These are phyloP conservation scores for Marasmius fiardii DNA, from an alignment of 1,284 basidiomycete species.

Conservation along the genomic window DNA sequence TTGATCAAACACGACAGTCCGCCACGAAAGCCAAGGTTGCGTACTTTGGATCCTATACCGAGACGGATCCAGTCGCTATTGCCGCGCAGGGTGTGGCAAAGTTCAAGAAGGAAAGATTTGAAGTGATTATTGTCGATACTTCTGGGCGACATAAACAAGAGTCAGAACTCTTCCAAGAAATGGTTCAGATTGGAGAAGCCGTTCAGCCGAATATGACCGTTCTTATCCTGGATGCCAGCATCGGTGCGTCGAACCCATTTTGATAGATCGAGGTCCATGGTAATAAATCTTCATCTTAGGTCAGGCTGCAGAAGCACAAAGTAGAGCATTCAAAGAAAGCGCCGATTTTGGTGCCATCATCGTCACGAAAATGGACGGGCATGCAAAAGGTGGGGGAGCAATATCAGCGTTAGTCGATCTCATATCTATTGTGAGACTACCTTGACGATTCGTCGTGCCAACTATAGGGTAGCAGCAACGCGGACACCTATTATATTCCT, in stretches of 20 bases:
- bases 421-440: constrained; percentile 6
- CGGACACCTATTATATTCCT: constrained; percentile 99
- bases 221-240: constrained; percentile 85
- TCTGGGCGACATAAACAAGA: constrained; percentile 98
- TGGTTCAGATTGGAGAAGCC: constrained; percentile 93
- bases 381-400: constrained; percentile 98
- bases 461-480: constrained; percentile 88
- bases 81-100: constrained; percentile 93
- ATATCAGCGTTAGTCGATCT: constrained; percentile 87
- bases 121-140: constrained; percentile 99
- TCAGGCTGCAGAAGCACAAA: constrained; percentile 97
- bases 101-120: constrained; percentile 97
- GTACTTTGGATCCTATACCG: constrained; percentile 98
- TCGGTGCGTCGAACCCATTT: constrained; percentile 43
- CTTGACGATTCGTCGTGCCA: constrained; percentile 15
- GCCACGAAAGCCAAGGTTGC: constrained; percentile 99
- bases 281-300: constrained; percentile 43
- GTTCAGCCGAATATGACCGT: constrained; percentile 95
- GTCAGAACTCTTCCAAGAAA: constrained; percentile 95
- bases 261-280: neutral
- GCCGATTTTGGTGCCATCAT: constrained; percentile 98
- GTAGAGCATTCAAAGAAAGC: constrained; percentile 96
- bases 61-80: constrained; percentile 96
- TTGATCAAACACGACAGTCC: constrained; percentile 94
- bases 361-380: constrained; percentile 99